Evolutionary conservation across 23 red algal genomes (phyloP), one percentile per base, ranked within the genome.

Genomic region (Agarophyton chilense): DNA sequence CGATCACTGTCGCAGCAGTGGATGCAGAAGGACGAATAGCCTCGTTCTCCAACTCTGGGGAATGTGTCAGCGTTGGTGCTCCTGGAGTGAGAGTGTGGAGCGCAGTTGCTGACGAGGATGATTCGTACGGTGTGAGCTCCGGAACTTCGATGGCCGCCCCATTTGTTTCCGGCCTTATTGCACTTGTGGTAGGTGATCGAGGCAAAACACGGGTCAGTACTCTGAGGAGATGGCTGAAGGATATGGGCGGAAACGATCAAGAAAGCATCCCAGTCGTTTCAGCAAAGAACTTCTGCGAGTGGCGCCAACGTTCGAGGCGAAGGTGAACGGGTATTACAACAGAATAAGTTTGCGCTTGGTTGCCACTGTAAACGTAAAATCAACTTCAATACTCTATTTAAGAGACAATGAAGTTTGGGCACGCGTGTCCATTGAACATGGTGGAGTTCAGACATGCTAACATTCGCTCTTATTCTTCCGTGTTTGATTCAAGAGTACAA

Each of bases 91-190:
- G 62, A 2, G 74, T 93, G 31, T 67, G 58, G 26, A 77, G 57
- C 25, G 78, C 90, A 11, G 58, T 63, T 13, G 74, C 52, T 12
- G 64, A 77, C n/a, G 72, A 72, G 2, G 90, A 85, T 31, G 57
- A 52, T 39, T 66, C 55, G 4, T 60, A 76, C 25, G 66, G 79
- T 8, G 46, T 51, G 52, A 57, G 51, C 17, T 82, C 64, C 24
- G 90, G 90, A 35, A 93, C 90, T 22, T 82, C 73, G 9, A 82
- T 93, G 75, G 64, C 78, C 39, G 77, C 90, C 26, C 90, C 90
- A 21, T 84, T 85, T 24, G 81, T 93, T 19, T 47, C 90, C 16
- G 90, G 79, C 31, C 35, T 93, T 8, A 42, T 82, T 26, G 77
- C 75, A 5, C 63, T 92, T 10, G 52, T 90, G 52, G 35, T 90